Percentiles rank a stretch among this genome's conserved stretches.
Evolutionary conservation across 352 stramenopile species (phyloP).

Genomic region (Globisporangium middletonii): DNA sequence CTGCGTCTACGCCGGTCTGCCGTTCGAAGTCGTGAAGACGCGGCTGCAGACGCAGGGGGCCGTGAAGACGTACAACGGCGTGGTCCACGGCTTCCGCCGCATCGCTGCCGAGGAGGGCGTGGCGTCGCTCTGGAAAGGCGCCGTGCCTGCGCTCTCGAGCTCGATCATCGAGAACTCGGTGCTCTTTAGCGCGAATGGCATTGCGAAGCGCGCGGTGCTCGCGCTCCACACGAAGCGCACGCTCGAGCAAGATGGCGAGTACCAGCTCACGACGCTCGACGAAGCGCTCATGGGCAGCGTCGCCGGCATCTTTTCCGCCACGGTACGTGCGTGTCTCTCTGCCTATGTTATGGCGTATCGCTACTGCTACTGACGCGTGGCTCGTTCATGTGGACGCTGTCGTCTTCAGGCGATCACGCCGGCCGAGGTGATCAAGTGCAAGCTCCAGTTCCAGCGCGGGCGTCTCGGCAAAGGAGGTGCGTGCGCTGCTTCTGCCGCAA

Average conservation of each 20-base stretch:
- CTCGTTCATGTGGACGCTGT: conserved; percentile 2
- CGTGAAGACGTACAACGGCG: conserved; percentile 50
- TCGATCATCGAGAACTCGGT: conserved; percentile 89
- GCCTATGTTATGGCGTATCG: neutral
- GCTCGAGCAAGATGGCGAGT: conserved; percentile 28
- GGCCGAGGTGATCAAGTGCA: conserved; percentile 84
- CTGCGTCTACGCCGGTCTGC: conserved; percentile 80
- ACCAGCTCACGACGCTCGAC: conserved; percentile 72
- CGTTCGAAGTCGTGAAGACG: conserved; percentile 87
- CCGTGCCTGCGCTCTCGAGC: conserved; percentile 77
- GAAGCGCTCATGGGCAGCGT: conserved; percentile 80
- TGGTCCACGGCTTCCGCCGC: conserved; percentile 58
- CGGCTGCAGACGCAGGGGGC: conserved; percentile 73
- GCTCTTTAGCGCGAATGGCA: conserved; percentile 83
- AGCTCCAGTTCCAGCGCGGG: conserved; percentile 73
- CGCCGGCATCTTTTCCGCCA: conserved; percentile 80
- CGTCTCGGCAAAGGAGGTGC: conserved; percentile 53
- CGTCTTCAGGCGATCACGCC: conserved; percentile 65
- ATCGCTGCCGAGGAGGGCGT: conserved; percentile 73
- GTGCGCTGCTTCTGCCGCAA: conserved; percentile 5
- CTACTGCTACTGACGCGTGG: neutral
- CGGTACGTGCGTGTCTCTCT: conserved; percentile 24
- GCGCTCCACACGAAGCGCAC: conserved; percentile 43
- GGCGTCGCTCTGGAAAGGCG: conserved; percentile 83
- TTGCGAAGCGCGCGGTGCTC: conserved; percentile 62